These are phyloP conservation scores for Cercospora nicotianae DNA, from an alignment of 2,329 filamentous ascomycete species.

Conservation along the genomic window DNA sequence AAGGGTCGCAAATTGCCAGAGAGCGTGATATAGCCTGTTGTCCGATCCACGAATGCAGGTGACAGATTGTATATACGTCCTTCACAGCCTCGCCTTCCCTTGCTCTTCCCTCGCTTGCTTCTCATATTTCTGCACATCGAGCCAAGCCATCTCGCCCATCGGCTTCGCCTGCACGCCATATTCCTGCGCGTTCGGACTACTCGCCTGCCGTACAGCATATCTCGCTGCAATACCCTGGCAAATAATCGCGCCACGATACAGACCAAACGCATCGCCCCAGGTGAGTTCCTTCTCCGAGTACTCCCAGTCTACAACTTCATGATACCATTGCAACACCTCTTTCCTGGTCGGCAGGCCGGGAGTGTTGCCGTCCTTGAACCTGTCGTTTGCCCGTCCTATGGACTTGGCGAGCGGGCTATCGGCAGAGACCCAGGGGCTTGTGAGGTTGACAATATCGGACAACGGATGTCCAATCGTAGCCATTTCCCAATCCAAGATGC, in stretches of 20 bases:
- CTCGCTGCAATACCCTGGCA: conserved; percentile 92
- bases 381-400: conserved; percentile 45
- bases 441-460: conserved; percentile 82
- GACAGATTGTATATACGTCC: not conserved
- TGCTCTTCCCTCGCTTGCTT: conserved; percentile 36
- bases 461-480: conserved; percentile 95
- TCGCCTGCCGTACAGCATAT: conserved; percentile 82
- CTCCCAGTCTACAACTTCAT: conserved; percentile 69
- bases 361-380: conserved; percentile 63
- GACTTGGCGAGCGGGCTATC: conserved; percentile 40
- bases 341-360: conserved; percentile 65
- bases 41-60: too few relatives aligned
- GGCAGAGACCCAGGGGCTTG: conserved; percentile 50
- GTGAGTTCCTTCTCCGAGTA: conserved; percentile 57
- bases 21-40: too few relatives aligned
- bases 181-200: conserved; percentile 74
- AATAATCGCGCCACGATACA: conserved; percentile 61
- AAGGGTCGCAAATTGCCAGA: too few relatives aligned
- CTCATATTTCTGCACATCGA: conserved; percentile 57
- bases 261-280: conserved; percentile 65
- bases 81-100: conserved; percentile 22
- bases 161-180: conserved; percentile 70
- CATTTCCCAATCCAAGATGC: conserved; percentile 98
- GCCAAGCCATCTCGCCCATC: conserved; percentile 78
- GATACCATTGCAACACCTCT: conserved; percentile 66